These are phyloP conservation scores for Cyberlindnera nakhonratchasimensis DNA, from an alignment of 805 yeast species.

Conservation along the genomic window DNA sequence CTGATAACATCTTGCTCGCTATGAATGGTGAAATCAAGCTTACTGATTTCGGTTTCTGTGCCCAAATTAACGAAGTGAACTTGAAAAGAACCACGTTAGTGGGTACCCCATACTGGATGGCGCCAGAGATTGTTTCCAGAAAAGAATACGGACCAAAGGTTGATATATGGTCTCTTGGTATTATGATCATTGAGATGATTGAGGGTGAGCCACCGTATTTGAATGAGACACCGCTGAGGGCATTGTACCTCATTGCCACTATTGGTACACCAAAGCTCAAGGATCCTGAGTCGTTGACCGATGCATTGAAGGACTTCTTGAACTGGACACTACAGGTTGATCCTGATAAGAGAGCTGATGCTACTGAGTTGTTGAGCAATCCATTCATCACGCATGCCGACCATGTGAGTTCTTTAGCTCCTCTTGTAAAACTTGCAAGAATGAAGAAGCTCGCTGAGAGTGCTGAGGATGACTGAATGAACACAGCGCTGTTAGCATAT, in stretches of 20 bases:
- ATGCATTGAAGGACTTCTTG: slow-evolving; percentile 64
- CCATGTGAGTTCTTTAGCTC: slow-evolving; percentile 59
- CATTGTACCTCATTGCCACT: slow-evolving; percentile 89
- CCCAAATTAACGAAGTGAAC: slow-evolving; percentile 78
- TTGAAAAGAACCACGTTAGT: slow-evolving; percentile 96
- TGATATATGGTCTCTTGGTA: slow-evolving; percentile 97
- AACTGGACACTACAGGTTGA: slow-evolving; percentile 90
- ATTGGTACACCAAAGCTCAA: slow-evolving; percentile 94
- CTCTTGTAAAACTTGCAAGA: slow-evolving; percentile 70
- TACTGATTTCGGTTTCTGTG: slow-evolving; percentile 97
- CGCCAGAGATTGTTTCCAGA: slow-evolving; percentile 95
- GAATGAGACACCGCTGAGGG: slow-evolving; percentile 93
- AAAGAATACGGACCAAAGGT: slow-evolving; percentile 96
- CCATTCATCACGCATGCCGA: slow-evolving; percentile 65
- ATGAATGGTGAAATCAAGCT: slow-evolving; percentile 85
- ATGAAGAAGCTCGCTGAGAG: slow-evolving; percentile 52
- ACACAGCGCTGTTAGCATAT: background rate
- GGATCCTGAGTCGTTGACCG: slow-evolving; percentile 77
- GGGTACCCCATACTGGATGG: slow-evolving; percentile 99
- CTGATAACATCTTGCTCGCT: slow-evolving; percentile 85
- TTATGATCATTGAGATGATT: slow-evolving; percentile 97
- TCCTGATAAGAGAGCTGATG: slow-evolving; percentile 83
- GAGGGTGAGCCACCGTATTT: slow-evolving; percentile 99
- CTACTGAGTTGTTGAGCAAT: slow-evolving; percentile 82
- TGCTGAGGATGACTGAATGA: slow-evolving; percentile 30